Conservation (phyloP, 1,139 yeast genomes). For the Pichia sp. region DNA sequence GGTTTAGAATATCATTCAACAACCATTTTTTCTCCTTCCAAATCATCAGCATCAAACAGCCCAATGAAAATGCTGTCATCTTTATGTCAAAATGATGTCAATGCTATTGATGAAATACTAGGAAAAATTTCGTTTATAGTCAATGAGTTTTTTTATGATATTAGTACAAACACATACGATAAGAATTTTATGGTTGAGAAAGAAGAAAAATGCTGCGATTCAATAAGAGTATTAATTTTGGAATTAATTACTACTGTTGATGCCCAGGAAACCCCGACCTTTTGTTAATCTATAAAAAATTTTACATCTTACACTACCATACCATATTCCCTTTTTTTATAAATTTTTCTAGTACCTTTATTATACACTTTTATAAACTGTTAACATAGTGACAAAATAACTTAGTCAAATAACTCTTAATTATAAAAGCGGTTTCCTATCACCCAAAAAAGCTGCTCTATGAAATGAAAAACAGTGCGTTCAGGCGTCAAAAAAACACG, state of each 20-base stretch:
- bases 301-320: not conserved
- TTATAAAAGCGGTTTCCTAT: no score
- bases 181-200: not conserved
- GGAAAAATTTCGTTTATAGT: slow-evolving; percentile 12
- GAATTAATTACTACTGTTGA: not conserved
- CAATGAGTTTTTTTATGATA: slow-evolving; percentile 12
- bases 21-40: slow-evolving; percentile 7
- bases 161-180: not conserved
- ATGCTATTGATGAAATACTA: slow-evolving; percentile 15
- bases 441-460: no score
- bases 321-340: not conserved
- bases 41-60: not conserved
- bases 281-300: not conserved
- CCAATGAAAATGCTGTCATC: not conserved
- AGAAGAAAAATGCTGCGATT: not conserved
- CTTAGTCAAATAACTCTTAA: no score
- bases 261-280: not conserved
- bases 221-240: not conserved
- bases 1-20: slow-evolving; percentile 5
- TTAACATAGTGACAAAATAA: no score
- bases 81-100: slow-evolving; percentile 7
- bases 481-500: no score
- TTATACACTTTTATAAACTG: no score
- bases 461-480: no score
- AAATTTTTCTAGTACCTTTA: not conserved